Percentiles rank a stretch among this genome's conserved stretches.
Evolutionary conservation across 768 basidiomycete genomes (phyloP).

Genomic region (Amanita thiersii): DNA sequence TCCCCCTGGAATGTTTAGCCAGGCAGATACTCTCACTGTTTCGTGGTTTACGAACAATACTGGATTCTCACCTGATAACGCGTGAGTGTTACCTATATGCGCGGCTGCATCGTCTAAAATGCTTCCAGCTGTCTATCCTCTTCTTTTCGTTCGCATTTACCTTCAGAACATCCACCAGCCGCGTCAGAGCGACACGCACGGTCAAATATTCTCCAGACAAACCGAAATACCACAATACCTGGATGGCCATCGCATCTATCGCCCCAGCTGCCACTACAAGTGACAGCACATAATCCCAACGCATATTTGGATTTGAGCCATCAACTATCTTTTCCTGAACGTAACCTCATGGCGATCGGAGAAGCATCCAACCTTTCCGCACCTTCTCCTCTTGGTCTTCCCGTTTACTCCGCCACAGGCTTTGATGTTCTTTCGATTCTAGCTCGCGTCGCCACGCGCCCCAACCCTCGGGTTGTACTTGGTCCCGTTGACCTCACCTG

Average conservation of each 20-base stretch:
- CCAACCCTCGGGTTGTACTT: slow-evolving; percentile 65
- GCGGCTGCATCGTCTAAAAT: neutral
- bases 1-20: slow-evolving; percentile 32
- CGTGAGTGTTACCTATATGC: slow-evolving; percentile 11
- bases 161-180: neutral
- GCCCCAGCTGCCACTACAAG: neutral
- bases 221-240: neutral
- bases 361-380: slow-evolving; percentile 10
- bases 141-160: slow-evolving; percentile 1
- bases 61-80: slow-evolving; percentile 23
- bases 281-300: neutral
- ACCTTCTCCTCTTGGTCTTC: slow-evolving; percentile 30
- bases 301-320: neutral
- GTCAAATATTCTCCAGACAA: neutral
- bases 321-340: slow-evolving; percentile 2
- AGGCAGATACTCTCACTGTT: slow-evolving; percentile 20
- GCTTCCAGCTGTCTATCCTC: slow-evolving; percentile 4
- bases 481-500: slow-evolving; percentile 92
- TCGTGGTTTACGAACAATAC: slow-evolving; percentile 42
- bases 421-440: slow-evolving; percentile 86
- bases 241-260: neutral
- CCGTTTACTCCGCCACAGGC: slow-evolving; percentile 84
- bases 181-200: neutral
- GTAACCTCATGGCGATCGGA: neutral
- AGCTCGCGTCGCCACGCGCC: slow-evolving; percentile 65